Evolutionary conservation across 257 asterid genomes (phyloP), one percentile per base, ranked within the genome.

Genomic region (Solanum okadae): DNA sequence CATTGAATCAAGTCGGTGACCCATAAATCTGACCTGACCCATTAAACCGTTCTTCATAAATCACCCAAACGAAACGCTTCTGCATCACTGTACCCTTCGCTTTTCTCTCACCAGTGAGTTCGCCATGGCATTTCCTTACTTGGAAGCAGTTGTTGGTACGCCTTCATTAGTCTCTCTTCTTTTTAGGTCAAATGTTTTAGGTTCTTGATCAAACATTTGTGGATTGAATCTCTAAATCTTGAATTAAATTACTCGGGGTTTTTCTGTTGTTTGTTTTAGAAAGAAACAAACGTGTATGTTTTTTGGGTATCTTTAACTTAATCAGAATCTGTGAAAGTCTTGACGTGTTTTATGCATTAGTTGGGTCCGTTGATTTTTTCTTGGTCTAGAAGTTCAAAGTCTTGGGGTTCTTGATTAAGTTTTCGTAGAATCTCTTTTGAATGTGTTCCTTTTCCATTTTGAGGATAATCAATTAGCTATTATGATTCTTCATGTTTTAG

Each of bases 51-150:
- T 72, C 61, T 42, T 14, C 23, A 46, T 29, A 79, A 44, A 27
- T 44, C 0, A 44, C 88, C 38, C 34, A 73, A 86, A 31, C 22
- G 63, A 86, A 25, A 65, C 68, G 65, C 63, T 29, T 86, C 61
- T 5, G 72, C 79, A 72, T 71, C 37, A 37, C 72, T 56, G 25
- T 56, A 56, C 25, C 65, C 49, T 42, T 42, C 49, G 15, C 49
- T 42, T 42, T 42, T 44, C 52, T 44, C 52, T 70, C 44, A 67
- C 16, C 16, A 34, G 37, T 8, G 42, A 86, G 86, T 49, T 78
- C 88, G 92, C 93, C 92, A 96, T 96, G 99, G 98, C 95, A 93
- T 94, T 95, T 87, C 99, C 98, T 6, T 95, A 93, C 92, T 90
- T 94, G 98, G 99, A 96, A 90, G 95, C 98, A 22, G 98, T 96